Conservation (phyloP, 2,329 filamentous ascomycete species). For the Penicillium psychrosexuale region DNA sequence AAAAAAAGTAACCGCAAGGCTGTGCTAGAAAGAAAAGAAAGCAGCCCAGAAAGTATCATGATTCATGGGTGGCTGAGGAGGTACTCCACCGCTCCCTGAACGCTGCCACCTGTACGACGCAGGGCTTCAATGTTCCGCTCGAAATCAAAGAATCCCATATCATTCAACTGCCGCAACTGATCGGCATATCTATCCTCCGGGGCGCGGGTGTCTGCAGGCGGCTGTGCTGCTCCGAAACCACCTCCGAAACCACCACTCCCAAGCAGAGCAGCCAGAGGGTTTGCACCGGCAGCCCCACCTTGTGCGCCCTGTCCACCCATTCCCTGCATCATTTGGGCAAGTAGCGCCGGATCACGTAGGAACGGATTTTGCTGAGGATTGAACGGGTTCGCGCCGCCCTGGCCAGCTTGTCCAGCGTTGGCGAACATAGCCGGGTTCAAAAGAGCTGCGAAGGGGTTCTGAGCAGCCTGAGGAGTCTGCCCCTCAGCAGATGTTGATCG, state of each 20-base stretch:
- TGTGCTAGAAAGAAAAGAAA: constrained; percentile 5
- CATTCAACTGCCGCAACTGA: constrained; percentile 88
- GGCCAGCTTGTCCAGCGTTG: constrained; percentile 33
- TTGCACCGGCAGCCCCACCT: constrained; percentile 35
- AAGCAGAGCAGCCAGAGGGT: constrained; percentile 49
- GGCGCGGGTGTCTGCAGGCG: constrained; percentile 75
- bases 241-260: constrained; percentile 52
- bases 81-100: constrained; percentile 67
- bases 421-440: constrained; percentile 51
- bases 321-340: constrained; percentile 56
- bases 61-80: constrained; percentile 32
- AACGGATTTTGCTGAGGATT: constrained; percentile 52
- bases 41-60: constrained; percentile 17
- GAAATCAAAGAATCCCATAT: constrained; percentile 99
- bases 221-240: constrained; percentile 46
- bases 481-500: constrained; percentile 31
- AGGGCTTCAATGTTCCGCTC: constrained; percentile 87
- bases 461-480: constrained; percentile 42
- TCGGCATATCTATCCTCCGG: constrained; percentile 91
- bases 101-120: constrained; percentile 83
- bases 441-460: constrained; percentile 67
- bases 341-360: constrained; percentile 58
- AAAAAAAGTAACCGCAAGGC: constrained; percentile 1
- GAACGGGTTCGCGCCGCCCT: constrained; percentile 47
- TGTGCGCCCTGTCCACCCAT: constrained; percentile 42